These are phyloP conservation scores for Penicillium chermesinum DNA, from an alignment of 495 filamentous ascomycete species.

Conservation along the genomic window DNA sequence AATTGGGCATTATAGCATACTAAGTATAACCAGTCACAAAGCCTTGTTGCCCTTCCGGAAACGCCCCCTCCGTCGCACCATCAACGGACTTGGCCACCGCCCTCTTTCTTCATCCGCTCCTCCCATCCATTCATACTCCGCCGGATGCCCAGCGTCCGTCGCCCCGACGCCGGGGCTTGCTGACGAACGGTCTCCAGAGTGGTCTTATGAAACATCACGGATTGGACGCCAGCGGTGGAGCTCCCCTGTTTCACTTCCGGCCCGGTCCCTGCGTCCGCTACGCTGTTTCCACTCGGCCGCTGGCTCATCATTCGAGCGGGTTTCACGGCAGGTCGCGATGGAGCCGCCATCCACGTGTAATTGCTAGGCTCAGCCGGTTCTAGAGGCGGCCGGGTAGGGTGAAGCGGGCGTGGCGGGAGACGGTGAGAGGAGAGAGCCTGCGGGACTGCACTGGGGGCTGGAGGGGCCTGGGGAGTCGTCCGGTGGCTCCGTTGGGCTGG, in stretches of 20 bases:
- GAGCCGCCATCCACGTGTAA: conserved; percentile 40
- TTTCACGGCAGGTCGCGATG: conserved; percentile 22
- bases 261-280: conserved; percentile 12
- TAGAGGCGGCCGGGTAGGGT: conserved; percentile 33
- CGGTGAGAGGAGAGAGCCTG: conserved; percentile 30
- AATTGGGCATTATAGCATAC: not conserved
- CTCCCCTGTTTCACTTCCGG: conserved; percentile 20
- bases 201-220: conserved; percentile 51
- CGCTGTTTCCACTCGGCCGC: conserved; percentile 9
- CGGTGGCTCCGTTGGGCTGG: conserved; percentile 10
- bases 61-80: not conserved
- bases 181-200: conserved; percentile 42
- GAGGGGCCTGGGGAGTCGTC: conserved; percentile 5
- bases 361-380: conserved; percentile 33
- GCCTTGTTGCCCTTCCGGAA: not conserved
- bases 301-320: conserved; percentile 16
- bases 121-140: conserved; percentile 56
- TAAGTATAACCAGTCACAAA: not conserved
- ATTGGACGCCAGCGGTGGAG: conserved; percentile 23
- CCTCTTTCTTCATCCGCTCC: conserved; percentile 40
- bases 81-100: conserved; percentile 16
- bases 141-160: conserved; percentile 54
- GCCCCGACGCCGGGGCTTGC: conserved; percentile 22
- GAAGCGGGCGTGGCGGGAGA: conserved; percentile 32
- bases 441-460: conserved; percentile 14